Conservation (phyloP, 2,329 filamentous ascomycete genomes). For the Beauveria sp. region DNA sequence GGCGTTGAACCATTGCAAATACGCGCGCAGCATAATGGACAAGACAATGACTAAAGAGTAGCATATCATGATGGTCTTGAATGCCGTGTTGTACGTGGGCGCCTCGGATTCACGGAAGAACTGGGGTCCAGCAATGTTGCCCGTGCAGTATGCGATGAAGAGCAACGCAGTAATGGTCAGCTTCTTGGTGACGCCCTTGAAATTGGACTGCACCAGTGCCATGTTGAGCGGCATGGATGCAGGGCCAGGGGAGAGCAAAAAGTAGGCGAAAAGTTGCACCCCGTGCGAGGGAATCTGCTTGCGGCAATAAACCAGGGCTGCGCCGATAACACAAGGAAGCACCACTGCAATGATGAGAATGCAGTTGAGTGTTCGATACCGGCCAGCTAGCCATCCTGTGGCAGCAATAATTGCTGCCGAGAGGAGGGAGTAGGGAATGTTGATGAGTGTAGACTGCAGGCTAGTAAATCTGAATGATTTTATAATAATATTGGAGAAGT, state of each 20-base stretch:
- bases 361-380: slow-evolving; percentile 43
- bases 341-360: slow-evolving; percentile 43
- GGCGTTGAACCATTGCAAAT: slow-evolving; percentile 39
- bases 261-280: slow-evolving; percentile 49
- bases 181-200: slow-evolving; percentile 51
- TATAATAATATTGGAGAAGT: slow-evolving; percentile 51
- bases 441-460: slow-evolving; percentile 47
- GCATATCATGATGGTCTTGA: slow-evolving; percentile 48
- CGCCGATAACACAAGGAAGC: slow-evolving; percentile 42
- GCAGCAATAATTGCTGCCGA: slow-evolving; percentile 39
- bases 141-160: slow-evolving; percentile 47
- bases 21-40: slow-evolving; percentile 35
- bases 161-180: slow-evolving; percentile 50
- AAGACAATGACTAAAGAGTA: slow-evolving; percentile 42
- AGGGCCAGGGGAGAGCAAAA: slow-evolving; percentile 46
- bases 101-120: slow-evolving; percentile 43
- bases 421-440: slow-evolving; percentile 51
- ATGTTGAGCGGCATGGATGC: slow-evolving; percentile 47
- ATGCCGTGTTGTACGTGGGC: slow-evolving; percentile 45
- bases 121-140: slow-evolving; percentile 49
- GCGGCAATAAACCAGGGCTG: slow-evolving; percentile 44
- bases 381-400: slow-evolving; percentile 43
- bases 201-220: slow-evolving; percentile 48
- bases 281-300: slow-evolving; percentile 28
- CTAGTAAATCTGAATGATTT: slow-evolving; percentile 47